Evolutionary conservation across 2,329 filamentous ascomycete species (phyloP).

Genomic region (Hansfordia pulvinata): DNA sequence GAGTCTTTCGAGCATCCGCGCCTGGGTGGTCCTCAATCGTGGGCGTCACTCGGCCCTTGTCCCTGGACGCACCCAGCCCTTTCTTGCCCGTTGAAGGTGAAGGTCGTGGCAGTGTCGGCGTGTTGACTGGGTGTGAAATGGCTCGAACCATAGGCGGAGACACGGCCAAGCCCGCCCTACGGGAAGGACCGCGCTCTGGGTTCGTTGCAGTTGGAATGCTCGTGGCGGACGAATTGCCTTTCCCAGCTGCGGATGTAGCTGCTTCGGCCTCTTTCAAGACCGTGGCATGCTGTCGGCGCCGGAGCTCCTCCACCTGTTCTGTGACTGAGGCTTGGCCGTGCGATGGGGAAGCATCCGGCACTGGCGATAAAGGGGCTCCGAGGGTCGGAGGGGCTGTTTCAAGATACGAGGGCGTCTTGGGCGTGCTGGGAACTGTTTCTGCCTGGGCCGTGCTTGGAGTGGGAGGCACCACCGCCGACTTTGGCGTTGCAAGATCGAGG

Average conservation of each 20-base stretch:
- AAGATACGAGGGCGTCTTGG: too few species aligned
- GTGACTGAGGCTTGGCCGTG: too few species aligned
- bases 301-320: conserved; percentile 25
- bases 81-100: conserved; percentile 30
- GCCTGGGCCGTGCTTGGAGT: too few species aligned
- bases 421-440: too few species aligned
- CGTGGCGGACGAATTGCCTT: too few species aligned
- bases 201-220: too few species aligned
- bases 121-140: conserved; percentile 31
- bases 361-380: too few species aligned
- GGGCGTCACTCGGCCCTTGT: conserved; percentile 12
- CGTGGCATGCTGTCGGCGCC: conserved; percentile 30
- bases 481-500: conserved; percentile 3
- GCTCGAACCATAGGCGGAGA: conserved; percentile 41
- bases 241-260: too few species aligned
- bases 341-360: too few species aligned
- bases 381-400: too few species aligned
- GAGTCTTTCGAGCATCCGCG: conserved; percentile 16
- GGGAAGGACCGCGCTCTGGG: conserved; percentile 23
- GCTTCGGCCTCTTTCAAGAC: conserved; percentile 15
- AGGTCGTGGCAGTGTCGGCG: conserved; percentile 28
- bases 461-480: too few species aligned
- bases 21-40: conserved; percentile 13
- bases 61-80: conserved; percentile 15
- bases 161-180: conserved; percentile 28